Evolutionary conservation across 768 basidiomycete species (phyloP).

Genomic region (Coprinopsis cinerea): DNA sequence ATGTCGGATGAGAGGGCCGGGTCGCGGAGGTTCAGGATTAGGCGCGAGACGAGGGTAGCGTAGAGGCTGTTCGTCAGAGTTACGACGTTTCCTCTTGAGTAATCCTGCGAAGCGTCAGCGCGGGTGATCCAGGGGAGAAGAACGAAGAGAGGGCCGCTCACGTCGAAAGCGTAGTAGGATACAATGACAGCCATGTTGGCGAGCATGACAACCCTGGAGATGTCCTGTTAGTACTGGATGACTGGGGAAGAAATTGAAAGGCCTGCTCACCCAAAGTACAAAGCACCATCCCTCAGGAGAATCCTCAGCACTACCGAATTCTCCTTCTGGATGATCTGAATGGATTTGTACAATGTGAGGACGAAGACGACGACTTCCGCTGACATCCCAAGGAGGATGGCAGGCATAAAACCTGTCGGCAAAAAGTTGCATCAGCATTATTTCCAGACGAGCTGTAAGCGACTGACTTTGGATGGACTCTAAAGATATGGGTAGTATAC

Average conservation of each 20-base stretch:
- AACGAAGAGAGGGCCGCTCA: constrained; percentile 11
- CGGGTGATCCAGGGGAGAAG: constrained; percentile 11
- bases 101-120: constrained; percentile 7
- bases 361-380: constrained; percentile 37
- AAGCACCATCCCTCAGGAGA: constrained; percentile 36
- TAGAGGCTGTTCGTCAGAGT: constrained; percentile 7
- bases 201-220: constrained; percentile 3
- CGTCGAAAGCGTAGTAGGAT: constrained; percentile 12
- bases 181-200: constrained; percentile 7
- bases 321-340: constrained; percentile 18
- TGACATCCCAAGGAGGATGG: constrained; percentile 15
- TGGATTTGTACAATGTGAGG: constrained; percentile 35
- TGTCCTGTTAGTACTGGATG: background rate
- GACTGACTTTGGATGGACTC: background rate
- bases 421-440: background rate
- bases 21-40: constrained; percentile 28
- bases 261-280: constrained; percentile 34
- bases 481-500: constrained; percentile 6
- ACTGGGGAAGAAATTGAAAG: background rate
- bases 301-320: constrained; percentile 20
- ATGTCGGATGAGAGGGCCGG: constrained; percentile 11
- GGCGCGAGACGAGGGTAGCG: constrained; percentile 23
- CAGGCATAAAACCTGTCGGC: constrained; percentile 5
- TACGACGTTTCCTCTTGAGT: constrained; percentile 6
- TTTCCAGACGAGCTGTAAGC: background rate